A percentile compares a stretch with the other conserved stretches of the same genome.
Evolutionary conservation across 2,329 filamentous ascomycete genomes (phyloP).

Genomic region (Parastagonospora nodorum): DNA sequence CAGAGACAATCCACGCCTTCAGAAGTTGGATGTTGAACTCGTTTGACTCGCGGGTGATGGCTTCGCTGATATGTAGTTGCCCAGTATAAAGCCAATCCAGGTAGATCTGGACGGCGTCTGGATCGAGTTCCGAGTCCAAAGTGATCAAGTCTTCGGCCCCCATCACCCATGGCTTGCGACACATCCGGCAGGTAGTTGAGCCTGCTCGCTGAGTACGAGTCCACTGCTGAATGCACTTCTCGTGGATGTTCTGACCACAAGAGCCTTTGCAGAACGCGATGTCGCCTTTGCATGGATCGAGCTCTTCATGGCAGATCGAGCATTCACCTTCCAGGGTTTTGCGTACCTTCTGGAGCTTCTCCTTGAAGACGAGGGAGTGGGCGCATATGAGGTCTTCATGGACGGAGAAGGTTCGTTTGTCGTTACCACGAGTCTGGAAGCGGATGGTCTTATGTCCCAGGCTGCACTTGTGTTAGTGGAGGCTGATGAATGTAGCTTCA

Average conservation of each 20-base stretch:
- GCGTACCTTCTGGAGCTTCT: constrained; percentile 5
- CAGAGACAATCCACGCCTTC: neutral
- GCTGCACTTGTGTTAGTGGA: neutral
- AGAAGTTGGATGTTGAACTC: neutral
- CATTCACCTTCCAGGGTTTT: constrained; percentile 13
- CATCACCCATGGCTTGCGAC: neutral
- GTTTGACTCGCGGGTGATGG: neutral
- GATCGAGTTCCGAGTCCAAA: neutral
- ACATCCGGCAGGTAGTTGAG: constrained; percentile 8
- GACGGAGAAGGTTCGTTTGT: constrained; percentile 9
- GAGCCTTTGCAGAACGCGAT: constrained; percentile 12
- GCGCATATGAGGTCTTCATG: constrained; percentile 23
- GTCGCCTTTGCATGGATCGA: neutral
- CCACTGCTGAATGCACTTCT: constrained; percentile 7
- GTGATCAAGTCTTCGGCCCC: neutral
- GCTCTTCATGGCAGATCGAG: constrained; percentile 11
- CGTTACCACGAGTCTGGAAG: constrained; percentile 1
- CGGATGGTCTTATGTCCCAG: constrained; percentile 4
- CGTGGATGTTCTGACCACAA: constrained; percentile 19
- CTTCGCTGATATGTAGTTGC: neutral
- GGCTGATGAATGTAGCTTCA: neutral
- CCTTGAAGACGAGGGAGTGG: constrained; percentile 13
- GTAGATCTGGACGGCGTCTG: constrained; percentile 8
- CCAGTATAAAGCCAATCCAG: constrained; percentile 13
- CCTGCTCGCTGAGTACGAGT: too few relatives aligned